Evolutionary conservation across 371 early-diverging fungal species (phyloP).

Genomic region (Syncephalastrum racemosum): DNA sequence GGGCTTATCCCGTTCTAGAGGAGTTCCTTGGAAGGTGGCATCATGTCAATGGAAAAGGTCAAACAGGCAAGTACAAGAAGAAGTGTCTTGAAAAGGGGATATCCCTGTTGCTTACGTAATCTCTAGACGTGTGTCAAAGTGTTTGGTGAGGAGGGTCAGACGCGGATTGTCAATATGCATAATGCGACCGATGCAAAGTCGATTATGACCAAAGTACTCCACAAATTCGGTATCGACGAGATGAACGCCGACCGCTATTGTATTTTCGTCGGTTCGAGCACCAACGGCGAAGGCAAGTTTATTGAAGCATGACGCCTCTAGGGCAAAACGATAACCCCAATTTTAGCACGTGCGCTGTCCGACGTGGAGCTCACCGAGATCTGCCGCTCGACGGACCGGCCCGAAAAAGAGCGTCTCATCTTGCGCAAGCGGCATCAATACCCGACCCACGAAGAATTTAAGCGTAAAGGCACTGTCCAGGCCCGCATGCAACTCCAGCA

Average conservation of each 20-base stretch:
- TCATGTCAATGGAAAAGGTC: constrained; percentile 68
- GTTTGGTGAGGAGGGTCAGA: constrained; percentile 68
- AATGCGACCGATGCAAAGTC: constrained; percentile 54
- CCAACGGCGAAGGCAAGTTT: constrained; percentile 55
- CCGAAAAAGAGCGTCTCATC: constrained; percentile 75
- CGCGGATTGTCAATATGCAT: constrained; percentile 63
- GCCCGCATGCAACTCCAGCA: constrained; percentile 21
- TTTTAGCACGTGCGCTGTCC: constrained; percentile 61
- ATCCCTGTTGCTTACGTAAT: not conserved
- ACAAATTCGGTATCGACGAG: constrained; percentile 67
- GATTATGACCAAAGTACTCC: constrained; percentile 61
- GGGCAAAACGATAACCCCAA: constrained; percentile 2
- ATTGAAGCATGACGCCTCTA: not conserved
- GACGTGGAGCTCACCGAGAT: constrained; percentile 74
- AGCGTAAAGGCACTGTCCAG: constrained; percentile 53
- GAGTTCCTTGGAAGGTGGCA: constrained; percentile 50
- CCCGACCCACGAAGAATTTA: constrained; percentile 60
- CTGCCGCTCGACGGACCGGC: constrained; percentile 65
- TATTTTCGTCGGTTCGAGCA: constrained; percentile 62
- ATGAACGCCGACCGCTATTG: constrained; percentile 60
- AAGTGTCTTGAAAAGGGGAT: not conserved
- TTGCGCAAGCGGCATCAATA: constrained; percentile 73
- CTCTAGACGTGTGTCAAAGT: constrained; percentile 64
- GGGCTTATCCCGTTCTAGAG: constrained; percentile 18
- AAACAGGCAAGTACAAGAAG: constrained; percentile 45